Percentiles rank a stretch among this genome's conserved stretches.
Conservation (phyloP, 306 rosid genomes). For the Vigna hirtella region DNA sequence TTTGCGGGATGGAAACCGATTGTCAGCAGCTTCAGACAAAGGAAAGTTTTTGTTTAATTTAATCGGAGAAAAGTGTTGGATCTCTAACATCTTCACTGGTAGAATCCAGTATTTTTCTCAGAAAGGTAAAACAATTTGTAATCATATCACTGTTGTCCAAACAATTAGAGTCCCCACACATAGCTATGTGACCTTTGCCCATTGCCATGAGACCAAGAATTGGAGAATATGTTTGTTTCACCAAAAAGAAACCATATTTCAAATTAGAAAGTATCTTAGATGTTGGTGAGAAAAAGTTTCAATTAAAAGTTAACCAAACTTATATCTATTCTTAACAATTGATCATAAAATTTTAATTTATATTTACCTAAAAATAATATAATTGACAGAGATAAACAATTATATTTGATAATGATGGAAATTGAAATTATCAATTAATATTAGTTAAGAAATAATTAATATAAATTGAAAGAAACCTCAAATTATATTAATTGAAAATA, state of each 20-base stretch:
- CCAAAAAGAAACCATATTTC: conserved; percentile 19
- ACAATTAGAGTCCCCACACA: conserved; percentile 97
- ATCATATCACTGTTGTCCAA: conserved; percentile 98
- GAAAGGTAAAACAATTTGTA: conserved; percentile 85
- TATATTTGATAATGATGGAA: too few species aligned
- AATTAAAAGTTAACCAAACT: too few species aligned
- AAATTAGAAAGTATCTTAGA: too few species aligned
- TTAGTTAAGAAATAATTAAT: too few species aligned
- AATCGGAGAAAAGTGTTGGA: conserved; percentile 79
- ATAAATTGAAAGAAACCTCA: too few species aligned
- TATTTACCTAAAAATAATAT: too few species aligned
- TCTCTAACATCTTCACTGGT: conserved; percentile 72
- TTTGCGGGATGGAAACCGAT: conserved; percentile 84
- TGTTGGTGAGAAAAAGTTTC: too few species aligned
- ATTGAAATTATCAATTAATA: too few species aligned
- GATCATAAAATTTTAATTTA: too few species aligned
- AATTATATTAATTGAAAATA: too few species aligned
- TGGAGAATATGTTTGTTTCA: conserved; percentile 90
- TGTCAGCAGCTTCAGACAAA: conserved; percentile 70
- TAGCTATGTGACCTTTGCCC: conserved; percentile 81
- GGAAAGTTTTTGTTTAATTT: conserved; percentile 60
- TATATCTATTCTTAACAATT: too few species aligned
- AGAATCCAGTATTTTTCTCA: conserved; percentile 81
- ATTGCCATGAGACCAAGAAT: conserved; percentile 77
- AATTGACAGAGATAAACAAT: too few species aligned